phyloP scores from a whole-genome alignment of 345 rosid species.

The Mangifera indica region DNA sequence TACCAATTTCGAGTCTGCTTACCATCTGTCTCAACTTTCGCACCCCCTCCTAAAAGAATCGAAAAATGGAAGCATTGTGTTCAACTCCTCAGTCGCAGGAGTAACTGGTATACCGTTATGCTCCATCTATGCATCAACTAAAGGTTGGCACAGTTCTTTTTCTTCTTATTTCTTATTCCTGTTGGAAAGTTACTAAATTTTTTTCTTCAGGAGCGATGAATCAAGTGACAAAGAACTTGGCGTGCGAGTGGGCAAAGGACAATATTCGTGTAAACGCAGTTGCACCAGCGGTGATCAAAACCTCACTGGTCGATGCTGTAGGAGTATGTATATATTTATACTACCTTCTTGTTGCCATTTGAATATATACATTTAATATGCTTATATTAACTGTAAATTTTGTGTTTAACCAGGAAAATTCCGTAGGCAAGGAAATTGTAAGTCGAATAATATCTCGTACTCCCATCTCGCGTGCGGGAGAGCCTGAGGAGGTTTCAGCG shows the following conservation, averaged over 20 bases:
- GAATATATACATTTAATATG: background rate
- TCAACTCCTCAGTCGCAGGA: conserved; percentile 46
- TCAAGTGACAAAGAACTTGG: conserved; percentile 43
- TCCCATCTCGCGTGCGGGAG: conserved; percentile 25
- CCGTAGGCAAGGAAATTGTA: too few relatives aligned
- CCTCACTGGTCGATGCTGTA: conserved; percentile 22
- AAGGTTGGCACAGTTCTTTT: conserved; percentile 32
- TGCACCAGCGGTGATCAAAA: conserved; percentile 41
- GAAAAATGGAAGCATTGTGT: conserved; percentile 41
- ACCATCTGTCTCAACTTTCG: conserved; percentile 39
- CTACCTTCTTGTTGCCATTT: background rate
- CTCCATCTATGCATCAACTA: conserved; percentile 42
- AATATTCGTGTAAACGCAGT: conserved; percentile 41
- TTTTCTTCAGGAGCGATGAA: conserved; percentile 37
- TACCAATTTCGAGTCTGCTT: conserved; percentile 48
- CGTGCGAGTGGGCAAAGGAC: conserved; percentile 55
- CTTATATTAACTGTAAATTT: background rate
- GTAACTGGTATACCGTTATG: conserved; percentile 20
- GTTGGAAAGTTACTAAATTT: too few relatives aligned
- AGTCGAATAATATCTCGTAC: conserved; percentile 15
- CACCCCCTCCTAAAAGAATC: conserved; percentile 50
- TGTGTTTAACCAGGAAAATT: background rate
- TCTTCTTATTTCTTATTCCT: background rate
- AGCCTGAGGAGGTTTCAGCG: conserved; percentile 10
- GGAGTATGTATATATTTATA: background rate